These are phyloP conservation scores for Lactifluus rugatus DNA, from an alignment of 768 basidiomycete species.

Conservation along the genomic window DNA sequence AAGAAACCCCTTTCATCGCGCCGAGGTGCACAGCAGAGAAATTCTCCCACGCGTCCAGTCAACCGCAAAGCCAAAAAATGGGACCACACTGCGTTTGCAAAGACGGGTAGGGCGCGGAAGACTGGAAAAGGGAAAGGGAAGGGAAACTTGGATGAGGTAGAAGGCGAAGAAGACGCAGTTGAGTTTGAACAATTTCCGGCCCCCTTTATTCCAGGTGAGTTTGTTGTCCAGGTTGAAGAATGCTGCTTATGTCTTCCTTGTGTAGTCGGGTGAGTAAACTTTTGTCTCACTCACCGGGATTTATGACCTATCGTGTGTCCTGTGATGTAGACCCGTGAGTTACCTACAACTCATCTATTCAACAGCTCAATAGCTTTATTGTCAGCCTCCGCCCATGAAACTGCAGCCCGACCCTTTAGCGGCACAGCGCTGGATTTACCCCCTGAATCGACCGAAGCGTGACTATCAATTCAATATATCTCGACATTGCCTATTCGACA, in stretches of 20 bases:
- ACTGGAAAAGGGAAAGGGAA: conserved; percentile 43
- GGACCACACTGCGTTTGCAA: conserved; percentile 86
- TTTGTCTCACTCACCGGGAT: not conserved
- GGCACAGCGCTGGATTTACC: conserved; percentile 83
- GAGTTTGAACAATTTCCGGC: conserved; percentile 61
- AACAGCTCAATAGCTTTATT: not conserved
- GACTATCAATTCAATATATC: conserved; percentile 96
- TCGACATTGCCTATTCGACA: conserved; percentile 75
- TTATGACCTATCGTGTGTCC: not conserved
- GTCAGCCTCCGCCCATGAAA: conserved; percentile 68
- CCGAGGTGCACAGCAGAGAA: conserved; percentile 1
- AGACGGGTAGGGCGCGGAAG: conserved; percentile 53
- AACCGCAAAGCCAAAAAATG: conserved; percentile 70
- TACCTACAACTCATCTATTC: not conserved
- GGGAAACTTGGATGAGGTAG: conserved; percentile 35
- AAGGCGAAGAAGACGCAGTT: conserved; percentile 37
- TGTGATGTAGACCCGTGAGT: conserved; percentile 11
- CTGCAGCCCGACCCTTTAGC: conserved; percentile 67
- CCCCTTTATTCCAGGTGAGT: conserved; percentile 58
- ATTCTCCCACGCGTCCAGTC: conserved; percentile 31
- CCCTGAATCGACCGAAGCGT: conserved; percentile 77
- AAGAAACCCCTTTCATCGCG: conserved; percentile 7
- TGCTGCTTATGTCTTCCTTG: not conserved
- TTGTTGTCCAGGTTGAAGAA: not conserved
- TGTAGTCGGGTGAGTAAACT: conserved; percentile 17